Evolutionary conservation across 2,329 filamentous ascomycete genomes (phyloP), one percentile per base, ranked within the genome.

Genomic region (Myriosclerotinia scirpicola): DNA sequence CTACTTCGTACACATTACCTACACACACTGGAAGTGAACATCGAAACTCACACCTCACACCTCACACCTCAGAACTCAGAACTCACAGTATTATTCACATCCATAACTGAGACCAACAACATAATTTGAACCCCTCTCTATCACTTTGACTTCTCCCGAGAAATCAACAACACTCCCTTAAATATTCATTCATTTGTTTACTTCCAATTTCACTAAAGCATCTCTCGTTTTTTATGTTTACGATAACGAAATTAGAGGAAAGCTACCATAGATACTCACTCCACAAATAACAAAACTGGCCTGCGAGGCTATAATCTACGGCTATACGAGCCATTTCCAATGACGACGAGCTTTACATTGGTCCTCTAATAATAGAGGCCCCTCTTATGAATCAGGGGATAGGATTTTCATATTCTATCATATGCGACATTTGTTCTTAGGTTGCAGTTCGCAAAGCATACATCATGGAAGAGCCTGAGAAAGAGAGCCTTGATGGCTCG

Each of bases 401-500:
- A 61, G 36, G 11, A 38, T 20, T 38, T 15, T 61, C 53, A 22
- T 36, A 26, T 53, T 53, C 20, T 50, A 38, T 42, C 64, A 38
- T 48, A 61, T 66, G 64, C 55, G 38, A 54, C 44, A 44, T 52
- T 50, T 46, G 50, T 60, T 61, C 20, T 22, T 44, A 61, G 48
- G 7, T 34, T 42, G 38, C 26, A 61, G 14, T 53, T 54, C 12
- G 20, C 40, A 40, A 50, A 66, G 55, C 48, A 53, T 67, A 68
- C 66, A 64, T 44, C 54, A 83, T 84, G 81, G 80, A 81, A 69
- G 77, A 80, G 70, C 72, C 78, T 69, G 73, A 73, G 64, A 79
- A 81, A 70, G 81, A 91, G 73, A 89, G 86, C 78, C 87, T 87
- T 67, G 91, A 93, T 82, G 89, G 84, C 80, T 89, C 90, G 67